Evolutionary conservation across 768 basidiomycete species (phyloP).

Genomic region (Cystofilobasidium ferigula): DNA sequence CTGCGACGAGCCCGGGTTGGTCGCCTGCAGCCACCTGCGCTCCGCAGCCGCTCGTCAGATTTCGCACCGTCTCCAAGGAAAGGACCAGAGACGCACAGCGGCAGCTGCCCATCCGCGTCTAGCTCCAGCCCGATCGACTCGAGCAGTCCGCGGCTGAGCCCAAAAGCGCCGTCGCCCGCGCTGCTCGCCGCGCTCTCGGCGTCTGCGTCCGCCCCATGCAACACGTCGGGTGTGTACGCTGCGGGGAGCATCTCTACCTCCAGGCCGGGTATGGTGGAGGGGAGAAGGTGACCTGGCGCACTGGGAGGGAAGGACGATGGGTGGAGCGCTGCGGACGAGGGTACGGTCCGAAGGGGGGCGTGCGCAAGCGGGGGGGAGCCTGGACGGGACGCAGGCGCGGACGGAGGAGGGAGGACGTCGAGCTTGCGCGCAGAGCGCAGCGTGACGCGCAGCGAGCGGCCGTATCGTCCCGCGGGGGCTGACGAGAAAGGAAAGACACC

Average conservation of each 20-base stretch:
- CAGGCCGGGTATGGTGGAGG: too few species aligned
- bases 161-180: slow-evolving; percentile 1
- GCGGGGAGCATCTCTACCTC: too few species aligned
- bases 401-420: slow-evolving; percentile 41
- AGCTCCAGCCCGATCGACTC: neutral
- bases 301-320: neutral
- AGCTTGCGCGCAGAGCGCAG: slow-evolving; percentile 47
- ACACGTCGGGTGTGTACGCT: too few species aligned
- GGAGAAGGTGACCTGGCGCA: too few species aligned
- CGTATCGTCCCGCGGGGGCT: slow-evolving; percentile 91
- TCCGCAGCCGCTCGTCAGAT: neutral
- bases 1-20: slow-evolving; percentile 13
- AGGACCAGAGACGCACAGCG: neutral
- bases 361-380: neutral
- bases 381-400: slow-evolving; percentile 42
- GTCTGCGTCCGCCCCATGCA: neutral
- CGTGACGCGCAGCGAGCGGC: slow-evolving; percentile 78
- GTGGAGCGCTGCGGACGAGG: neutral
- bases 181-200: neutral
- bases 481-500: slow-evolving; percentile 4
- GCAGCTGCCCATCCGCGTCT: neutral
- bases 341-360: neutral
- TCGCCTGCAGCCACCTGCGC: neutral
- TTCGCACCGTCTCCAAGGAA: neutral
- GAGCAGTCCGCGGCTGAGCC: neutral